Evolutionary conservation across 2,329 filamentous ascomycete genomes (phyloP).

Genomic region (Teratosphaeriaceae sp.): DNA sequence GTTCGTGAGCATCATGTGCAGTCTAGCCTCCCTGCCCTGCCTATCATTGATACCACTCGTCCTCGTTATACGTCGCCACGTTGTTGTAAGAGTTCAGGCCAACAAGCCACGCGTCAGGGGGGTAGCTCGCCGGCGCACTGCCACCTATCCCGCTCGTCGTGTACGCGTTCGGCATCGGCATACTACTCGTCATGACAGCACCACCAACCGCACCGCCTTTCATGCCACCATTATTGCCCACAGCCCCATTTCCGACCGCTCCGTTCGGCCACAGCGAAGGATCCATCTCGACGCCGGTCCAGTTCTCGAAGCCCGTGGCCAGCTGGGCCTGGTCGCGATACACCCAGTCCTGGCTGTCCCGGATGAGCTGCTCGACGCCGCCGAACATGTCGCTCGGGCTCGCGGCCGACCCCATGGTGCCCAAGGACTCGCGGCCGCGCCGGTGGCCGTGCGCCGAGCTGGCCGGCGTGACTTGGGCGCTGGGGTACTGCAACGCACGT

Average conservation of each 20-base stretch:
- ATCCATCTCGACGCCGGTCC: slow-evolving; percentile 35
- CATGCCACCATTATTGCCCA: slow-evolving; percentile 1
- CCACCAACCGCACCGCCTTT: background rate
- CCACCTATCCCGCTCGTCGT: background rate
- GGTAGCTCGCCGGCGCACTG: slow-evolving; percentile 1
- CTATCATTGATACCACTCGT: slow-evolving; percentile 34
- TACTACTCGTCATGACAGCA: background rate
- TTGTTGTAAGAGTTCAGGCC: slow-evolving; percentile 24
- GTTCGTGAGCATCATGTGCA: no score
- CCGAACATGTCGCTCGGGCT: slow-evolving; percentile 51
- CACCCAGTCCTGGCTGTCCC: slow-evolving; percentile 54
- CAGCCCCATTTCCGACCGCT: background rate
- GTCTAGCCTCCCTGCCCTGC: no score
- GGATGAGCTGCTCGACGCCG: slow-evolving; percentile 53
- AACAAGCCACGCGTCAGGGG: slow-evolving; percentile 21
- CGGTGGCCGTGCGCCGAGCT: slow-evolving; percentile 13
- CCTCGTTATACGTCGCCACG: slow-evolving; percentile 30
- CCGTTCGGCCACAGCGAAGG: slow-evolving; percentile 11
- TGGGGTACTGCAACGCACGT: slow-evolving; percentile 20
- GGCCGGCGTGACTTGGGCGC: slow-evolving; percentile 15
- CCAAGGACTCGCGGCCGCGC: slow-evolving; percentile 7
- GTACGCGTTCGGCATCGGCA: background rate
- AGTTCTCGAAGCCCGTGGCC: slow-evolving; percentile 57
- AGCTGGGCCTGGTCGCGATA: slow-evolving; percentile 56
- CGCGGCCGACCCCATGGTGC: slow-evolving; percentile 19